Conservation (phyloP, 768 basidiomycete genomes). For the Collybia mongolica region DNA sequence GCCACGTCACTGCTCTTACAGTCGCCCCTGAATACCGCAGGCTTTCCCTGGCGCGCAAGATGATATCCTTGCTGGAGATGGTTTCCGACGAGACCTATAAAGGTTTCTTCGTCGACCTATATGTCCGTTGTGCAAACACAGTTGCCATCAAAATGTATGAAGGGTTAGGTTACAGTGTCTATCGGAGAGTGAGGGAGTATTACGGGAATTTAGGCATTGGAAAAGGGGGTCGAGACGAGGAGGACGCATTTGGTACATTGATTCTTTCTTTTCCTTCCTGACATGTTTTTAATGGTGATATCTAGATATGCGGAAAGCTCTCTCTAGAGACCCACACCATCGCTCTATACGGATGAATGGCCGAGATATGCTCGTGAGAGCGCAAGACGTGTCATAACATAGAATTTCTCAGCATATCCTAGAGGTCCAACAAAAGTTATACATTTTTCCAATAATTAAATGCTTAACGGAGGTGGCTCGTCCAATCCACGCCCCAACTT, state of each 20-base stretch:
- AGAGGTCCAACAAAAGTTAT: conserved; percentile 1
- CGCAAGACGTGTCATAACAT: conserved; percentile 52
- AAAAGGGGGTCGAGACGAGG: conserved; percentile 77
- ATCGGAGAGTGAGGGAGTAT: conserved; percentile 86
- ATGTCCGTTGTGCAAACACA: conserved; percentile 84
- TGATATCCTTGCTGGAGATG: conserved; percentile 85
- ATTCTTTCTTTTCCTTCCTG: neutral
- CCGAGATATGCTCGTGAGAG: conserved; percentile 67
- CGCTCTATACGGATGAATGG: conserved; percentile 73
- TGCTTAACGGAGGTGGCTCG: conserved; percentile 54
- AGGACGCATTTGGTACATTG: conserved; percentile 85
- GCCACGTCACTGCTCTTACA: conserved; percentile 93
- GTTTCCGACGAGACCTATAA: conserved; percentile 80
- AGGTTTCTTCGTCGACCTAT: conserved; percentile 93
- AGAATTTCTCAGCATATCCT: conserved; percentile 7
- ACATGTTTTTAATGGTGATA: neutral
- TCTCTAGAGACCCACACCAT: conserved; percentile 57
- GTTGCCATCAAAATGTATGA: conserved; percentile 93
- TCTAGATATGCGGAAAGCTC: conserved; percentile 72
- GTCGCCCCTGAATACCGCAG: conserved; percentile 94
- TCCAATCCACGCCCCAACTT: conserved; percentile 38
- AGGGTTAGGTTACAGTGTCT: conserved; percentile 90
- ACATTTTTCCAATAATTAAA: conserved; percentile 23
- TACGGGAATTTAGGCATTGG: conserved; percentile 78
- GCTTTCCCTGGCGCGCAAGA: conserved; percentile 79